Base-by-base conservation (phyloP, 2,329 filamentous ascomycete genomes). In the Trichoderma sp. region DNA sequence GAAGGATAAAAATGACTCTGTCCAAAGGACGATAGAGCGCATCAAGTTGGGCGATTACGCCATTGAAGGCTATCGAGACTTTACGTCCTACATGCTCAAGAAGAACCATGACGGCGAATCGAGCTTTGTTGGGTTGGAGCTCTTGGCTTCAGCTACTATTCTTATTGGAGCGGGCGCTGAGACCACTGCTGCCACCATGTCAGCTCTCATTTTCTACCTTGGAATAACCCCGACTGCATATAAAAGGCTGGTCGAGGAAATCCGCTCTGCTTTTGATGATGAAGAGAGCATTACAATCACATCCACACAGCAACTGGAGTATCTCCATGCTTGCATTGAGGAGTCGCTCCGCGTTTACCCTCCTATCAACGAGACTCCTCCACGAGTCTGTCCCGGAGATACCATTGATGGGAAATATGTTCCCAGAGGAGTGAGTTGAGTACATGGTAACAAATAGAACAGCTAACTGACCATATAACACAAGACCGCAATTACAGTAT, bases 271-370 rank as follows among this genome's bases (percentile, higher is more conserved):
- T 0, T 85, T 84, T 70, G 67, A 73, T 2, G 74, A 59, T 0
- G 78, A 81, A 15, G 75, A 79, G 0, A 80, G 84, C 0, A 85
- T 86, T 55, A 80, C 74, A 4, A 71, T 83, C 28, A 73, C 32
- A 75, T 82, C 68, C 75, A 78, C 71, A 72, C 77, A 53, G 62
- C 74, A 57, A 1, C 50, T 78, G 17, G 74, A 78, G n/a, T 79
- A 84, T 68, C 83, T 85, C 39, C 74, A 79, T 15, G 84, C 83
- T 2, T 79, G 77, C 34, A 73, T 86, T 12, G 78, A 85, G 0
- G 85, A 86, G 76, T 77, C 76, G 3, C 75, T 87, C 32, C 78
- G 85, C 13, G 73, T 83, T 12, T 85, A 82, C 66, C 82, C 83
- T 11, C 77, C 76, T 1, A 74, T 74, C 3, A 71, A 74, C 57